Evolutionary conservation across 805 yeast species (phyloP).

Genomic region (Kodamaea hsintzibuensis): DNA sequence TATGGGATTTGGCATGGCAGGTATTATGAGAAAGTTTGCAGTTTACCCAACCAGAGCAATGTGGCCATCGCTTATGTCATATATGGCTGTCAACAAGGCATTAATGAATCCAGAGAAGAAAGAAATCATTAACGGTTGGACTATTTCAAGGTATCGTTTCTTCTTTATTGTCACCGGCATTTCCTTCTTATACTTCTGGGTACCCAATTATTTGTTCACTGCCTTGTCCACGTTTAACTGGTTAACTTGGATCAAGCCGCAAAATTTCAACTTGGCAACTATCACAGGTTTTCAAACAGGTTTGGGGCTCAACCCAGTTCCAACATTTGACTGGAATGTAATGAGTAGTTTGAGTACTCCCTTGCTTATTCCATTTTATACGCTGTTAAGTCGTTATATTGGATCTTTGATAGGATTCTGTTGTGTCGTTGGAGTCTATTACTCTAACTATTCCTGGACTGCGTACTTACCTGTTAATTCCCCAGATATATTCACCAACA

Average conservation of each 20-base stretch:
- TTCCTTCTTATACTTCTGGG: constrained; percentile 46
- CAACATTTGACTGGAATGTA: constrained; percentile 54
- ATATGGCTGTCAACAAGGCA: constrained; percentile 45
- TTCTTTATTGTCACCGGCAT: constrained; percentile 20
- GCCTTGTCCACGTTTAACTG: constrained; percentile 50
- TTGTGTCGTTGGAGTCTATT: constrained; percentile 19
- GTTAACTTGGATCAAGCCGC: constrained; percentile 60
- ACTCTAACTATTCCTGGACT: constrained; percentile 20
- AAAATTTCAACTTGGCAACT: constrained; percentile 47
- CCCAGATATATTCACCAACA: constrained; percentile 20
- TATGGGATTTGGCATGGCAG: constrained; percentile 25
- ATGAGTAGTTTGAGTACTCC: constrained; percentile 16
- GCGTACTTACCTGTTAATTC: constrained; percentile 21
- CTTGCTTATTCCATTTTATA: constrained; percentile 46
- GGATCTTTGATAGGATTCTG: constrained; percentile 17
- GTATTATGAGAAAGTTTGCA: constrained; percentile 22
- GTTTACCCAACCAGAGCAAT: constrained; percentile 17
- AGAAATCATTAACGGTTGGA: constrained; percentile 23
- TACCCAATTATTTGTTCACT: constrained; percentile 44
- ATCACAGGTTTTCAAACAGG: constrained; percentile 51
- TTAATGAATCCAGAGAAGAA: constrained; percentile 32
- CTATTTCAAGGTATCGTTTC: constrained; percentile 32
- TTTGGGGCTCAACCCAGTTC: constrained; percentile 53
- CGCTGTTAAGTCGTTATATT: constrained; percentile 19
- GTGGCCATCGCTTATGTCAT: constrained; percentile 30